Evolutionary conservation across 1,284 basidiomycete species (phyloP).

Genomic region (Trichosporon sp.): DNA sequence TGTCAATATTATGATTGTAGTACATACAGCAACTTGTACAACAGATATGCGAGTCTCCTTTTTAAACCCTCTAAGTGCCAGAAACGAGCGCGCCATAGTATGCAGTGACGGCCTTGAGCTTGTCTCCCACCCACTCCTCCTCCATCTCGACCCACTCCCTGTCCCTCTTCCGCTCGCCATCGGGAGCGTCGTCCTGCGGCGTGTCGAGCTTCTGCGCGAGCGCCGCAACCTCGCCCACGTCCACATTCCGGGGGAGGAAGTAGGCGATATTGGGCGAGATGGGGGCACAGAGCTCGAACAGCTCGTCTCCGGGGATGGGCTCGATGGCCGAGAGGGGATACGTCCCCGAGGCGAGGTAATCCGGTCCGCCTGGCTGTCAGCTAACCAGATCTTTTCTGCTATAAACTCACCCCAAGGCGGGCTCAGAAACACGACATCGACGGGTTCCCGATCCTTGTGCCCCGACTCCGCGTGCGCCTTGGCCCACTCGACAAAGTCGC

Average conservation of each 20-base stretch:
- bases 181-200: conserved; percentile 21
- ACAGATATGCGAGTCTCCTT: conserved; percentile 5
- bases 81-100: conserved; percentile 59
- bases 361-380: conserved; percentile 31
- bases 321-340: conserved; percentile 72
- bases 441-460: conserved; percentile 55
- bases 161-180: conserved; percentile 25
- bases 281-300: conserved; percentile 69
- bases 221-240: conserved; percentile 70
- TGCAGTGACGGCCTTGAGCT: conserved; percentile 61
- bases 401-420: conserved; percentile 84
- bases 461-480: conserved; percentile 60
- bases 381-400: background rate
- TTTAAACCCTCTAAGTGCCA: background rate
- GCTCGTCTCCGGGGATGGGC: conserved; percentile 77
- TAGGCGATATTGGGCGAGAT: conserved; percentile 82
- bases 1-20: conserved; percentile 9
- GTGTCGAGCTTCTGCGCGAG: conserved; percentile 55
- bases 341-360: conserved; percentile 51
- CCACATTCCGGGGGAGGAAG: conserved; percentile 83
- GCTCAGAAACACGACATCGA: conserved; percentile 87
- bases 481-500: conserved; percentile 81
- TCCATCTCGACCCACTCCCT: conserved; percentile 58
- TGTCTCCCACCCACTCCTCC: conserved; percentile 61
- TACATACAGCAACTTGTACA: conserved; percentile 15